These are phyloP conservation scores for Podaxis sp. DNA, from an alignment of 768 basidiomycete genomes.

Conservation along the genomic window DNA sequence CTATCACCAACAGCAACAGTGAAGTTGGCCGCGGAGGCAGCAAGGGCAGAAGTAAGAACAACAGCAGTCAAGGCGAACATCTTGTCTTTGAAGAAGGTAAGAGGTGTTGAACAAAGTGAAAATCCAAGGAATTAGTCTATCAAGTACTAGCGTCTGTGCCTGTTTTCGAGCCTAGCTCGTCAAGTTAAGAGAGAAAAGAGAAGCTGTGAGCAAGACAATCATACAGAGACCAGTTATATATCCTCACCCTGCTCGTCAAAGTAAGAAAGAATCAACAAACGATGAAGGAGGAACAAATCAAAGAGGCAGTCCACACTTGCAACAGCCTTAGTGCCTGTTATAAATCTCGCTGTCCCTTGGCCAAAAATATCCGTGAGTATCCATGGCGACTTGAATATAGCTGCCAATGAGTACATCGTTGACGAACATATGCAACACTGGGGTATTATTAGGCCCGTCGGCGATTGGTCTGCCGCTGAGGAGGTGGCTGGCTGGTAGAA, in stretches of 20 bases:
- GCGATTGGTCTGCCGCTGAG: background rate
- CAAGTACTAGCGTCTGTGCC: constrained; percentile 6
- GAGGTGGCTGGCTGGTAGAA: background rate
- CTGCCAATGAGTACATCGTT: background rate
- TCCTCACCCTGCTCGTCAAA: constrained; percentile 21
- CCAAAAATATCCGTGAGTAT: constrained; percentile 4
- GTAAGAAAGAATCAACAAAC: constrained; percentile 14
- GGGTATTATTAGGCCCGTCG: background rate
- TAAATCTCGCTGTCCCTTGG: constrained; percentile 15
- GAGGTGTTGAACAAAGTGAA: background rate
- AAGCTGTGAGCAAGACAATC: background rate
- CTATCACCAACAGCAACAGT: constrained; percentile 44
- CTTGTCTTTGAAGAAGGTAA: background rate
- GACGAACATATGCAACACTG: background rate
- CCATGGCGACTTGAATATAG: constrained; percentile 8
- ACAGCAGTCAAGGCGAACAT: constrained; percentile 29
- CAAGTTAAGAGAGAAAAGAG: background rate
- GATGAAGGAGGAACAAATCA: constrained; percentile 3
- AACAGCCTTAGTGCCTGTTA: constrained; percentile 7
- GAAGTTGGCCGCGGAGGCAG: constrained; percentile 35
- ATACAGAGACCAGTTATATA: constrained; percentile 2
- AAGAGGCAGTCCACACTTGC: constrained; percentile 11
- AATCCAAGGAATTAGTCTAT: constrained; percentile 5
- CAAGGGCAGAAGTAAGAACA: constrained; percentile 40
- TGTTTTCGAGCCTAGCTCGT: constrained; percentile 32